These are phyloP conservation scores for Serendipita sp. DNA, from an alignment of 768 basidiomycete genomes.

Conservation along the genomic window DNA sequence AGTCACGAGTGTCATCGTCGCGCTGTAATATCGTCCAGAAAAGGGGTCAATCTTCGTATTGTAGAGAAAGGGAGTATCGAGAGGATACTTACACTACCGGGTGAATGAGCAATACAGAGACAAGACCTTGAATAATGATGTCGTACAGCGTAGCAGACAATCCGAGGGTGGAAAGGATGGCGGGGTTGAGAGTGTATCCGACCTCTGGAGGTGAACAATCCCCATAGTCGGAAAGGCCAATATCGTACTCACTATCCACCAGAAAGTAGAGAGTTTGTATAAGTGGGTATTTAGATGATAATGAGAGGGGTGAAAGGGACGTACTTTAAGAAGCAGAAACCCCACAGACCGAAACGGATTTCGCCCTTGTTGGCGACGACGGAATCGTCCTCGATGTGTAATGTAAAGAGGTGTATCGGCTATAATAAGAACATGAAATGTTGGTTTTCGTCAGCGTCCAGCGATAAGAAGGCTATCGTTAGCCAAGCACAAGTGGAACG, in stretches of 20 bases:
- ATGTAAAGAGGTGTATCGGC: not conserved
- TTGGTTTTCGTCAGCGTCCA: no score
- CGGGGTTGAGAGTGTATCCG: slow-evolving; percentile 44
- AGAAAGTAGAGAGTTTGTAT: slow-evolving; percentile 3
- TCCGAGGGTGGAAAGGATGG: slow-evolving; percentile 24
- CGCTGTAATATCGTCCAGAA: slow-evolving; percentile 32
- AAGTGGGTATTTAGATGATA: not conserved
- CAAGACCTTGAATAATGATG: slow-evolving; percentile 20
- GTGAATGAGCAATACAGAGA: slow-evolving; percentile 49
- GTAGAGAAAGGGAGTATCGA: slow-evolving; percentile 41
- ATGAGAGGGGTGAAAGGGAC: not conserved
- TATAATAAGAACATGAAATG: slow-evolving; percentile 14
- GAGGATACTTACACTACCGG: slow-evolving; percentile 39
- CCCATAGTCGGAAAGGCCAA: slow-evolving; percentile 24
- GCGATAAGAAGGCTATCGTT: no score
- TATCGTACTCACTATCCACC: slow-evolving; percentile 20
- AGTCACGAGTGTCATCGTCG: slow-evolving; percentile 27
- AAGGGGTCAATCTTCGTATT: slow-evolving; percentile 32
- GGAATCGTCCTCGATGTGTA: not conserved
- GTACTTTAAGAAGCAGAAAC: slow-evolving; percentile 51
- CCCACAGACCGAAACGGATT: slow-evolving; percentile 70
- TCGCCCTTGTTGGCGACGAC: slow-evolving; percentile 12
- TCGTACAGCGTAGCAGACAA: slow-evolving; percentile 30
- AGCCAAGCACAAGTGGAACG: no score
- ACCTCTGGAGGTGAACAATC: slow-evolving; percentile 47